These are phyloP conservation scores for Nannochloropsis granulata DNA, from an alignment of 108 stramenopile species.

Conservation along the genomic window DNA sequence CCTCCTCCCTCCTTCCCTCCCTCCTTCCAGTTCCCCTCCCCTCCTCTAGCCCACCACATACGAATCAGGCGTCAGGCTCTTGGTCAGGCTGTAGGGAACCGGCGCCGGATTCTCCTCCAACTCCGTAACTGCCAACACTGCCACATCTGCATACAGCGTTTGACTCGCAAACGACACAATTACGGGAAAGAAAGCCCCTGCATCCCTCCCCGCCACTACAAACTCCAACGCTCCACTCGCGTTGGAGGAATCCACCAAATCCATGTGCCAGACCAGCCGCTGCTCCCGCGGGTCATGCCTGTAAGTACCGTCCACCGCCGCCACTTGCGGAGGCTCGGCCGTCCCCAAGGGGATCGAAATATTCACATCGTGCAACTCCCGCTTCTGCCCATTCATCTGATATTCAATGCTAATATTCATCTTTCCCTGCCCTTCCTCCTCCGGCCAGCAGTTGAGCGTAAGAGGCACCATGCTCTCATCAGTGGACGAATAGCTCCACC, in stretches of 20 bases:
- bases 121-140: slow-evolving; percentile 25
- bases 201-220: slow-evolving; percentile 54
- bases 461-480: slow-evolving; percentile 63
- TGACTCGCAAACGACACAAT: slow-evolving; percentile 76
- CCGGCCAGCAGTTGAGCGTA: slow-evolving; percentile 96
- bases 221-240: slow-evolving; percentile 79
- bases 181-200: slow-evolving; percentile 87
- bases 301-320: slow-evolving; percentile 68
- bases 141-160: slow-evolving; percentile 66
- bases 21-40: neutral
- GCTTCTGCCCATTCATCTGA: slow-evolving; percentile 51
- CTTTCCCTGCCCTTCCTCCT: slow-evolving; percentile 72
- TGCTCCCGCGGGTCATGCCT: slow-evolving; percentile 74
- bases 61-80: neutral
- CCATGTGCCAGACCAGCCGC: slow-evolving; percentile 88
- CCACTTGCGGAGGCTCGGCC: slow-evolving; percentile 60
- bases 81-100: neutral
- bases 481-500: slow-evolving; percentile 68
- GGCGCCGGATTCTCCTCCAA: neutral
- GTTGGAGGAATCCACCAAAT: slow-evolving; percentile 68
- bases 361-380: slow-evolving; percentile 76
- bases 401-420: slow-evolving; percentile 94
- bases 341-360: slow-evolving; percentile 82
- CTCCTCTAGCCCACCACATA: neutral
- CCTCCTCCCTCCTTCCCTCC: neutral